A percentile compares a stretch with the other conserved stretches of the same genome.
Evolutionary conservation across 176 grass and related monocot genomes (phyloP).

Genomic region (Oryza coarctata): DNA sequence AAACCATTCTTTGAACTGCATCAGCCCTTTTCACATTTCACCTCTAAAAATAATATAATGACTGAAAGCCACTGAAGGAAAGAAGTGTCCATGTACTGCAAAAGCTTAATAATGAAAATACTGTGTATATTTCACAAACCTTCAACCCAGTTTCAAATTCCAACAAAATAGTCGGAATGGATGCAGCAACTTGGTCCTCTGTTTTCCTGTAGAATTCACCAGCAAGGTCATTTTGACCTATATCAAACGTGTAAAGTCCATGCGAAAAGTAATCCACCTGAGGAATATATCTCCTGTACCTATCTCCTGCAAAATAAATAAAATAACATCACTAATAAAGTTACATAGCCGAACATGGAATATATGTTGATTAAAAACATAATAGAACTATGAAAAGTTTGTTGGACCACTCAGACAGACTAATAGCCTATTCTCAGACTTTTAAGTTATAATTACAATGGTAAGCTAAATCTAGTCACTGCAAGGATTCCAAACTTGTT

Average conservation of each 20-base stretch:
- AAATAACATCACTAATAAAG: neutral
- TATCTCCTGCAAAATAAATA: slow-evolving; percentile 54
- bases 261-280: slow-evolving; percentile 65
- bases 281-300: slow-evolving; percentile 69
- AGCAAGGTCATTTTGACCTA: slow-evolving; percentile 98
- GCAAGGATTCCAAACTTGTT: slow-evolving; percentile 14
- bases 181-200: slow-evolving; percentile 87
- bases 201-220: slow-evolving; percentile 83
- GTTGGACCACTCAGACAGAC: slow-evolving; percentile 1
- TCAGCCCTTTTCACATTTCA: neutral
- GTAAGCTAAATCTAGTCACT: neutral
- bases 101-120: slow-evolving; percentile 12
- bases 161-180: slow-evolving; percentile 80
- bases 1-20: neutral
- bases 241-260: slow-evolving; percentile 97
- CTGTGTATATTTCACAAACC: slow-evolving; percentile 45
- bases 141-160: slow-evolving; percentile 93
- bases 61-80: neutral
- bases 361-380: slow-evolving; percentile 14
- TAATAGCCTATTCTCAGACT: slow-evolving; percentile 17
- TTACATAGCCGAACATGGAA: neutral
- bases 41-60: neutral
- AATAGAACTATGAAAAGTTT: neutral
- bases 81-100: neutral
- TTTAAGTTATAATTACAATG: neutral